Evolutionary conservation across 768 basidiomycete species (phyloP).

Genomic region (Auriscalpium orientale): DNA sequence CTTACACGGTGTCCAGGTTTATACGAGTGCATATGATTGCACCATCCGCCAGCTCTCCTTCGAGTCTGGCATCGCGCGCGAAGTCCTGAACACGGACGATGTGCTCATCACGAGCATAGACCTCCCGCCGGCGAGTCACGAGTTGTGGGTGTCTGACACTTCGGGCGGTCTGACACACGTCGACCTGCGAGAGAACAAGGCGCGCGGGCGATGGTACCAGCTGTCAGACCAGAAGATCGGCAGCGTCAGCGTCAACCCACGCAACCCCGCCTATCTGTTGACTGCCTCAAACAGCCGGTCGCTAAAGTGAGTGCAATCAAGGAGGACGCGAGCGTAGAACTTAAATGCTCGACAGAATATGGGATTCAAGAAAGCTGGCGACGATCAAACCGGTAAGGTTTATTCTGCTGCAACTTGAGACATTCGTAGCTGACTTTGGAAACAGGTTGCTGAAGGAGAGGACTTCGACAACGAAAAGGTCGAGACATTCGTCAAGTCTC

Average conservation of each 20-base stretch:
- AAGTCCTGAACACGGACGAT: slow-evolving; percentile 59
- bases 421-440: too few relatives aligned
- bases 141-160: slow-evolving; percentile 81
- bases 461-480: slow-evolving; percentile 36
- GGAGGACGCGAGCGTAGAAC: background rate
- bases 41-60: slow-evolving; percentile 70
- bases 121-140: slow-evolving; percentile 55
- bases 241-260: slow-evolving; percentile 72
- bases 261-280: slow-evolving; percentile 53
- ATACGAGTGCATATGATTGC: slow-evolving; percentile 77
- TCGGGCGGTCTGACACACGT: slow-evolving; percentile 66
- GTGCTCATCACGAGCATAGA: slow-evolving; percentile 66
- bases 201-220: slow-evolving; percentile 50
- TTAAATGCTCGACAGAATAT: slow-evolving; percentile 41
- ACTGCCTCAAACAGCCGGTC: slow-evolving; percentile 71
- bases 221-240: slow-evolving; percentile 73
- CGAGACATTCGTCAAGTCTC: slow-evolving; percentile 41
- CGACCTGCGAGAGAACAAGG: slow-evolving; percentile 58
- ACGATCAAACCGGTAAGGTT: slow-evolving; percentile 26
- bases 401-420: slow-evolving; percentile 6
- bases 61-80: slow-evolving; percentile 59
- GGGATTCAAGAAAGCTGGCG: slow-evolving; percentile 67
- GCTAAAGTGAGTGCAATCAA: slow-evolving; percentile 46
- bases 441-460: too few relatives aligned
- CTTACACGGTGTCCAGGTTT: slow-evolving; percentile 40